These are phyloP conservation scores for Exophiala oligosperma DNA, from an alignment of 2,329 filamentous ascomycete species.

Conservation along the genomic window DNA sequence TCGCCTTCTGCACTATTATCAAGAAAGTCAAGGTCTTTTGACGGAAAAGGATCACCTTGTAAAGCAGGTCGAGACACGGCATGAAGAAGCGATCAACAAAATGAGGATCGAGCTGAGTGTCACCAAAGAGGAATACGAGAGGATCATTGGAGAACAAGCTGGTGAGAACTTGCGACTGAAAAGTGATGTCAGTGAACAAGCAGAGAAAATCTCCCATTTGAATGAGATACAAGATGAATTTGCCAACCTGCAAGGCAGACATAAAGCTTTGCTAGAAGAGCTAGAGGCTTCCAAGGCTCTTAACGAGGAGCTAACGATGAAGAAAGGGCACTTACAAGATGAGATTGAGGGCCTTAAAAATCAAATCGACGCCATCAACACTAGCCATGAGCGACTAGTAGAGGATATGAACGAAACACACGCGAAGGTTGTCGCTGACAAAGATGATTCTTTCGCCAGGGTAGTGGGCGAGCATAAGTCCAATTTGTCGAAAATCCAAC, in stretches of 20 bases:
- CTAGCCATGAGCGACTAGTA: conserved; percentile 16
- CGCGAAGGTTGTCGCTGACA: conserved; percentile 9
- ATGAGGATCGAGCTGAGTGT: conserved; percentile 52
- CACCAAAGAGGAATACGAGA: conserved; percentile 43
- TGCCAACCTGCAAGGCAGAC: conserved; percentile 27
- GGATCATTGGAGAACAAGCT: conserved; percentile 31
- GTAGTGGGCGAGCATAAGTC: conserved; percentile 18
- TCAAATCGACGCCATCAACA: conserved; percentile 36
- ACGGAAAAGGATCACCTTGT: conserved; percentile 51
- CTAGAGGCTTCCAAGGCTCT: conserved; percentile 36
- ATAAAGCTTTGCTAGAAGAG: conserved; percentile 34
- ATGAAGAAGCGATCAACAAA: conserved; percentile 49
- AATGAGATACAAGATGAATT: conserved; percentile 46
- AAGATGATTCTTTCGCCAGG: conserved; percentile 15
- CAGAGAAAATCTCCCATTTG: conserved; percentile 19
- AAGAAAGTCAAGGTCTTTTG: conserved; percentile 52
- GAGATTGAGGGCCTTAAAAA: conserved; percentile 37
- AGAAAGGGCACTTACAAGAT: conserved; percentile 37
- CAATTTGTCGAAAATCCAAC: conserved; percentile 22
- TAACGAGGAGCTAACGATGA: conserved; percentile 40
- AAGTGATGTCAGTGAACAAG: conserved; percentile 15
- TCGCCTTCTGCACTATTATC: conserved; percentile 47
- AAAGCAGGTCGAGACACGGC: conserved; percentile 49
- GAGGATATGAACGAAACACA: conserved; percentile 7
- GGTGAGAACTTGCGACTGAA: conserved; percentile 22